These are phyloP conservation scores for Metschnikowia gelsemii DNA, from an alignment of 805 yeast genomes.

Conservation along the genomic window DNA sequence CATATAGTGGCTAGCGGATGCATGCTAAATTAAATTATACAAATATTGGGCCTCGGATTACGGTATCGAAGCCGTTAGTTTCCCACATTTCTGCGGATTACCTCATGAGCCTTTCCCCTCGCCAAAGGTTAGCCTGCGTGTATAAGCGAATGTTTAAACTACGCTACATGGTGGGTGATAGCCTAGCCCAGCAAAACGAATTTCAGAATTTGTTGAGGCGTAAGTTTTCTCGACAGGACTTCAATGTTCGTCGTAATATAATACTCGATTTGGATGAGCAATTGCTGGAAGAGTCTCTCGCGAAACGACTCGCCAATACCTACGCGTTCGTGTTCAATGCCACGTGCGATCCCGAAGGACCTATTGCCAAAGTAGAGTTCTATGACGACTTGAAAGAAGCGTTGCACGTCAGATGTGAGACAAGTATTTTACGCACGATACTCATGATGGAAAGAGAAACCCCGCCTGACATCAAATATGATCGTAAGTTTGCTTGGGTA, in stretches of 20 bases:
- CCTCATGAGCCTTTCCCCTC: conserved; percentile 12
- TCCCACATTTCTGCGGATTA: conserved; percentile 10
- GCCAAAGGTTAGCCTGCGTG: conserved; percentile 10
- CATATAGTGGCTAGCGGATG: not conserved
- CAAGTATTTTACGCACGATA: conserved; percentile 13
- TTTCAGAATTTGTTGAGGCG: conserved; percentile 28
- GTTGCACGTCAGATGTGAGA: conserved; percentile 11
- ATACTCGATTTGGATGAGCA: conserved; percentile 8
- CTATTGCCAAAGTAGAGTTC: conserved; percentile 8
- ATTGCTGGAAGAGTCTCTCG: conserved; percentile 7
- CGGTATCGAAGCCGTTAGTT: conserved; percentile 8
- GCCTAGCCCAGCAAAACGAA: conserved; percentile 12
- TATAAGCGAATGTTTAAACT: conserved; percentile 37
- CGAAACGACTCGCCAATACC: conserved; percentile 18
- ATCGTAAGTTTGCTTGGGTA: conserved; percentile 18
- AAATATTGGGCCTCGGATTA: conserved; percentile 14
- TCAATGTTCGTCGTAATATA: conserved; percentile 13
- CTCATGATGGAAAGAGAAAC: conserved; percentile 17
- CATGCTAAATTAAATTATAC: conserved; percentile 7
- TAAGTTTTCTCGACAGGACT: conserved; percentile 17
- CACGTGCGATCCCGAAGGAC: conserved; percentile 11
- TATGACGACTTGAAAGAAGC: conserved; percentile 14
- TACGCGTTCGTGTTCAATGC: conserved; percentile 21
- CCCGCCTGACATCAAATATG: conserved; percentile 12
- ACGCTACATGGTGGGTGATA: conserved; percentile 26